These are phyloP conservation scores for Arabidopsis thaliana DNA, from an alignment of 345 rosid species.

Conservation along the genomic window DNA sequence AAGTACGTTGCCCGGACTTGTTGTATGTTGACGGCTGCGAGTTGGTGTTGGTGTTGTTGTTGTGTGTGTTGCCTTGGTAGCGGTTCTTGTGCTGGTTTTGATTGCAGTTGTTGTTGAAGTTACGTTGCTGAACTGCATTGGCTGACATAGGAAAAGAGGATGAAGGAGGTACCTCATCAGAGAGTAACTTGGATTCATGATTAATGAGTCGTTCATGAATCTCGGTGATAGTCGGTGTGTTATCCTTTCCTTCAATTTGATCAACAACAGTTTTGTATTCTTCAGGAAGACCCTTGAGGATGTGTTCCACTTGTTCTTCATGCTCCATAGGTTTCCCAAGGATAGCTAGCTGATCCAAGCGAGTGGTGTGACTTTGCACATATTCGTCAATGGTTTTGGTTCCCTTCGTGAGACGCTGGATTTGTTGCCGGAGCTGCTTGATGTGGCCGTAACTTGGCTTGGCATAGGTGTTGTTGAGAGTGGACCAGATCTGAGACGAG, in stretches of 20 bases:
- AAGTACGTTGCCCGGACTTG: no score
- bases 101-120: no score
- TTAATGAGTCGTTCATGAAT: background rate
- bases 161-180: accelerated
- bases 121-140: no score
- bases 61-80: no score
- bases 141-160: no score
- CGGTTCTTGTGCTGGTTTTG: no score
- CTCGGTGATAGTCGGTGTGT: background rate
- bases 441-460: no score
- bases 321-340: background rate
- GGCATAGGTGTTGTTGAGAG: no score
- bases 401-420: background rate
- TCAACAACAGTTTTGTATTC: background rate
- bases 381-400: background rate
- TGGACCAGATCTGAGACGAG: no score
- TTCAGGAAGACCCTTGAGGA: background rate
- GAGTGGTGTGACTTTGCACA: accelerated
- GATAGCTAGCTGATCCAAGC: background rate
- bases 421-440: no score
- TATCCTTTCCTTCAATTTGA: background rate
- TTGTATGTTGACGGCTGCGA: no score
- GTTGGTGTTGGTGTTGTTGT: no score
- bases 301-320: background rate
- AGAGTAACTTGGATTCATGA: background rate